Evolutionary conservation across 2,329 filamentous ascomycete genomes (phyloP), one percentile per base, ranked within the genome.

Genomic region (Trichoderma harzianum): DNA sequence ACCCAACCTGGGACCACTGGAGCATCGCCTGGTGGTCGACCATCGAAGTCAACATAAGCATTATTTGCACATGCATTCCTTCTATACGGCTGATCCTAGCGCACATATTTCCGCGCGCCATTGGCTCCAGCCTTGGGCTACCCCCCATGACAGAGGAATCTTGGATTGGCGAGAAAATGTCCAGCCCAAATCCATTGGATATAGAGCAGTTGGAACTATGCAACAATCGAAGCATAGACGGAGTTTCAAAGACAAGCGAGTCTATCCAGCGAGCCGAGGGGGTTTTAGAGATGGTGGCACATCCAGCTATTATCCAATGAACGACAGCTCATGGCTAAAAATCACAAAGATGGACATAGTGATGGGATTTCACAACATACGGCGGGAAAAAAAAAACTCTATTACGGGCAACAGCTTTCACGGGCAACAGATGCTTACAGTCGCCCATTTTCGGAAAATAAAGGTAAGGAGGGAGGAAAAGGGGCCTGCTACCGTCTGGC

Each of bases 11-110:
- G 57, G 78, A 79, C 14, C 77, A 79, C 4, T 76, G 75, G 12
- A 75, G 77, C 14, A 73, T 80, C 0, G 78, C 76, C 5, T 74
- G 77, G 61, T 82, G 80, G 80, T 80, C 80, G 5, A 80, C 76
- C 0, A 72, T 82, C 16, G 80, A 82, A 66, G 77, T 81, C 73
- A 79, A 78, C 67, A 76, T 80, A 5, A 79, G 79, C 10, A 79
- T 82, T 63, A 80, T 82, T 26, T 82, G 80, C 72, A 77, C 79
- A 4, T 82, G 79, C 53, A 75, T 82, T 73, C 80, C 80, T 0
- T 75, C 79, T 5, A 74, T 81, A 2, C 76, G 78, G 1, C 76
- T 79, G 7, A 73, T 82, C 10, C 71, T 82, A 2, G 75, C 77
- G 5, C 76, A 74, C 2, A 12, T 77, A 3, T 77, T 78, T 36